Conservation (phyloP, 2,329 filamentous ascomycete species). For the Zymoseptoria tritici region DNA sequence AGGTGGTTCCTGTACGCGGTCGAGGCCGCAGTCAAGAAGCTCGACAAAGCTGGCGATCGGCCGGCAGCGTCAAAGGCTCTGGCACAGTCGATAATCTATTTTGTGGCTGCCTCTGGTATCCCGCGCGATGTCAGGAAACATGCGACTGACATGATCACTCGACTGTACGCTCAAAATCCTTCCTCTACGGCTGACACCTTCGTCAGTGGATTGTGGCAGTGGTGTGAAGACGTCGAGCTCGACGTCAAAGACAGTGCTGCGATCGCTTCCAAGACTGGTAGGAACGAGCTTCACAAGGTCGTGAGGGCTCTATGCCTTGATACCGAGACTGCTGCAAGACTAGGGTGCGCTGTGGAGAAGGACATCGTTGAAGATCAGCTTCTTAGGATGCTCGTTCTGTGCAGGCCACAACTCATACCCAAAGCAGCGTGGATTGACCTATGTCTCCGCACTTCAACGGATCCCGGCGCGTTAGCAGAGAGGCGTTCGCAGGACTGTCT, state of each 20-base stretch:
- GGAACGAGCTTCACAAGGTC: conserved; percentile 54
- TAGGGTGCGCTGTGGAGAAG: conserved; percentile 39
- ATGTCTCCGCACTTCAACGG: conserved; percentile 69
- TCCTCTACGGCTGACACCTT: conserved; percentile 50
- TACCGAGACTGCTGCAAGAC: conserved; percentile 42
- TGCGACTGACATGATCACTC: conserved; percentile 54
- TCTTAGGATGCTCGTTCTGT: conserved; percentile 68
- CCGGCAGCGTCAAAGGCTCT: conserved; percentile 42
- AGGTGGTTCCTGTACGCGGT: conserved; percentile 69
- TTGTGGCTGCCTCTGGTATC: conserved; percentile 57
- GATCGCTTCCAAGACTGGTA: conserved; percentile 56
- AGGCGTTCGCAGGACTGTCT: conserved; percentile 59
- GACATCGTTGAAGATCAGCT: conserved; percentile 60
- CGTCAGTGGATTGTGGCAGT: conserved; percentile 69
- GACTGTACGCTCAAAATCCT: conserved; percentile 56
- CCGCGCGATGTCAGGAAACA: conserved; percentile 57
- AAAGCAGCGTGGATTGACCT: conserved; percentile 81
- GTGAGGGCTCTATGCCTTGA: conserved; percentile 57
- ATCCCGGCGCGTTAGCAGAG: conserved; percentile 71
- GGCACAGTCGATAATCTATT: conserved; percentile 78
- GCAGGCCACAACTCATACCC: conserved; percentile 69
- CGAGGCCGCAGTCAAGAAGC: conserved; percentile 45
- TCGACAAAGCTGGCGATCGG: conserved; percentile 32
- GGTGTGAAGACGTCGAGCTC: conserved; percentile 59
- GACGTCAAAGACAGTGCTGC: conserved; percentile 74